phyloP scores from a whole-genome alignment of 306 rosid genomes.

The Castanea sativa region DNA sequence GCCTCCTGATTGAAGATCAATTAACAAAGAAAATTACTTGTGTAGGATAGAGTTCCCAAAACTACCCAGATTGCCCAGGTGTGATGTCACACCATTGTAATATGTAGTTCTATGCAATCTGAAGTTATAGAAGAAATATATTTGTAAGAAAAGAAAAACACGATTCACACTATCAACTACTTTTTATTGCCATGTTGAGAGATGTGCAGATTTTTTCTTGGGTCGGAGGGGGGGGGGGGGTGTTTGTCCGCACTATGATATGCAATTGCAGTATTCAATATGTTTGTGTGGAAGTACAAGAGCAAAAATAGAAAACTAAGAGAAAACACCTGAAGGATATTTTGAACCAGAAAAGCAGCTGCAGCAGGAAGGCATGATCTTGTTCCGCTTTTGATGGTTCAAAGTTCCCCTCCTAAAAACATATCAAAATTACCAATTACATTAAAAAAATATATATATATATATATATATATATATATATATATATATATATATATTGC shows the following conservation, averaged over 20 bases:
- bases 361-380: conserved; percentile 85
- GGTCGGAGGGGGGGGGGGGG: neutral
- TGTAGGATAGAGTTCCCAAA: too few relatives aligned
- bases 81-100: neutral
- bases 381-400: conserved; percentile 63
- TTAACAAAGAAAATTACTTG: too few relatives aligned
- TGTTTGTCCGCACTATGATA: neutral
- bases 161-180: neutral
- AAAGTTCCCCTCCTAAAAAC: conserved; percentile 76
- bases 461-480: neutral
- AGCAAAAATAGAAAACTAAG: conserved; percentile 14
- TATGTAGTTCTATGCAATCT: neutral
- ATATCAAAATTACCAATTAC: conserved; percentile 27
- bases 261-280: conserved; percentile 2
- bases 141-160: neutral
- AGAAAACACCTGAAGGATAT: conserved; percentile 73
- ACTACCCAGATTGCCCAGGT: too few relatives aligned
- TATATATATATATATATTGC: neutral
- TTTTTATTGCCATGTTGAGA: neutral
- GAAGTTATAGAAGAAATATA: neutral
- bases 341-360: conserved; percentile 96
- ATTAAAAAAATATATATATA: neutral
- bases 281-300: conserved; percentile 4
- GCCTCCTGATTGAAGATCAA: too few relatives aligned
- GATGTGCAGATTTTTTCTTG: neutral